Percentiles rank a stretch among this genome's conserved stretches.
Conservation (phyloP, 2,329 filamentous ascomycete species). For the Fonsecaea pedrosoi region DNA sequence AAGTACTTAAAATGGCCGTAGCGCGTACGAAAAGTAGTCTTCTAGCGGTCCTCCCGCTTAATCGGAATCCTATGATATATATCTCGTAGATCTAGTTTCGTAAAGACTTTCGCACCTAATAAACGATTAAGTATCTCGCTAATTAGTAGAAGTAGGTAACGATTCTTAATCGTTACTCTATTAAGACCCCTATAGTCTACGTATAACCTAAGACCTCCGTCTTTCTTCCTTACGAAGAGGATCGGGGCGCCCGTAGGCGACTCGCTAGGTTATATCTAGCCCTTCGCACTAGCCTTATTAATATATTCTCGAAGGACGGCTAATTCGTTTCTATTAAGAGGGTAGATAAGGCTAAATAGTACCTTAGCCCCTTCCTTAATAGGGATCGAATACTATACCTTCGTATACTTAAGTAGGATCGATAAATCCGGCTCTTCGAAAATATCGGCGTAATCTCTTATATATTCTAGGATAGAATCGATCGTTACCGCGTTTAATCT, state of each 20-base stretch:
- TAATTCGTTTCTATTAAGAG: too few relatives aligned
- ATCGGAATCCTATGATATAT: conserved; percentile 42
- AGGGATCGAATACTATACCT: too few relatives aligned
- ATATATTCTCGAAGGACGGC: too few relatives aligned
- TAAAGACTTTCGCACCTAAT: conserved; percentile 29
- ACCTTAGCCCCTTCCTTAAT: too few relatives aligned
- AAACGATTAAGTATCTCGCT: conserved; percentile 39
- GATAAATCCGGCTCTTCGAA: too few relatives aligned
- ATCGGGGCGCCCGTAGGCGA: background rate
- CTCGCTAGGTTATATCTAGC: background rate
- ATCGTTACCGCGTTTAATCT: too few relatives aligned
- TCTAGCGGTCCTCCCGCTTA: conserved; percentile 42
- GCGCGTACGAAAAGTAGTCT: conserved; percentile 43
- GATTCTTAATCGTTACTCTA: conserved; percentile 43
- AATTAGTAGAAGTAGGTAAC: conserved; percentile 42
- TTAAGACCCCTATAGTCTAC: conserved; percentile 45
- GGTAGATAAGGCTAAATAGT: too few relatives aligned
- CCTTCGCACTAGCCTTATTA: background rate
- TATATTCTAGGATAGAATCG: too few relatives aligned
- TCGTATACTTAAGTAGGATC: too few relatives aligned
- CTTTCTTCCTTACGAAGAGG: conserved; percentile 17
- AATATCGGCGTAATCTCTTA: too few relatives aligned
- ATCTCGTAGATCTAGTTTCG: conserved; percentile 39
- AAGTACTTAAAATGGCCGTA: conserved; percentile 44
- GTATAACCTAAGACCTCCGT: conserved; percentile 37